Conservation (phyloP, 495 filamentous ascomycete genomes). For the Articulospora tetracladia region DNA sequence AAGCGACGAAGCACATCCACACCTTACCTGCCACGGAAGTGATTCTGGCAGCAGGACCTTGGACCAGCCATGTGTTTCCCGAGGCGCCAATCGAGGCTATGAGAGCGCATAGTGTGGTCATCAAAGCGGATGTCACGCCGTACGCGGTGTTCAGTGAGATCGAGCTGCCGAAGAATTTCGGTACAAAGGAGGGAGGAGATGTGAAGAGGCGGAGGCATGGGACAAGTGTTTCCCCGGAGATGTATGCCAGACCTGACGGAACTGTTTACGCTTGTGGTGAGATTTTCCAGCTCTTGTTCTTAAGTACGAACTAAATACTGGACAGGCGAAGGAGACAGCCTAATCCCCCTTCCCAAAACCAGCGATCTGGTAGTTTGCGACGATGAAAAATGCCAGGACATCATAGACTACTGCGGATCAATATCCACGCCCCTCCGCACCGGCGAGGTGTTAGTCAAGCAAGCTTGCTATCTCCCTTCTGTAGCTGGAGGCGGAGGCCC, state of each 20-base stretch:
- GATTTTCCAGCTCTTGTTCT: conserved; percentile 6
- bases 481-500: conserved; percentile 63
- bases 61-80: conserved; percentile 75
- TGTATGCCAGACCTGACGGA: conserved; percentile 83
- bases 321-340: conserved; percentile 73
- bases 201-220: conserved; percentile 21
- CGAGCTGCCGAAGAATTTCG: conserved; percentile 59
- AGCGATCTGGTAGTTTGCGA: conserved; percentile 78
- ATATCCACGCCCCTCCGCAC: conserved; percentile 73
- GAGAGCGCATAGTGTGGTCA: conserved; percentile 88
- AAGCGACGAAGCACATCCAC: conserved; percentile 47
- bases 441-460: conserved; percentile 73
- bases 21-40: conserved; percentile 77
- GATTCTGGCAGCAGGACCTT: conserved; percentile 83
- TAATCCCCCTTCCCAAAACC: conserved; percentile 69
- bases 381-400: conserved; percentile 75
- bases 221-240: conserved; percentile 76
- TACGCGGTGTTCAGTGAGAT: conserved; percentile 93
- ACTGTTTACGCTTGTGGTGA: conserved; percentile 85
- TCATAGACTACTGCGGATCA: conserved; percentile 73
- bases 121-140: conserved; percentile 72
- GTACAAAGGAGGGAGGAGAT: conserved; percentile 47
- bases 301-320: background rate
- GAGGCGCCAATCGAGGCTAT: conserved; percentile 73
- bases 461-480: conserved; percentile 92